Conservation (phyloP, 768 basidiomycete genomes). For the Coprinopsis sp. region DNA sequence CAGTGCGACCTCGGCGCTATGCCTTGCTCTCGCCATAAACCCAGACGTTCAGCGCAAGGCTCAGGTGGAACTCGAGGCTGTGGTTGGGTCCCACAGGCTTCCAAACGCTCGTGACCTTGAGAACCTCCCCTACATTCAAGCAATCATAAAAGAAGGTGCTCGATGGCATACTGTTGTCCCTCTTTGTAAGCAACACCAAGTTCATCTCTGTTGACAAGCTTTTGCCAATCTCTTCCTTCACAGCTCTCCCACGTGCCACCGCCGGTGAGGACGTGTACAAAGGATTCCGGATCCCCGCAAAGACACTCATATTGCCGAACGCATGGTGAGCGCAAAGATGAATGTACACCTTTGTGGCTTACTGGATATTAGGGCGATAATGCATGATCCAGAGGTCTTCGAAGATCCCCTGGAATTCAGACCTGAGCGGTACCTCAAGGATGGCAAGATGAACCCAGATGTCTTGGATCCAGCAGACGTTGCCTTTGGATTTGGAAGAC, state of each 20-base stretch:
- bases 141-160: conserved; percentile 26
- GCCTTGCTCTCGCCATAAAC: conserved; percentile 11
- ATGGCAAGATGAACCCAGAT: conserved; percentile 11
- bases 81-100: conserved; percentile 10
- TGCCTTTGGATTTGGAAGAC: conserved; percentile 17
- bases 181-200: conserved; percentile 10
- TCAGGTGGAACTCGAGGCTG: conserved; percentile 13
- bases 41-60: conserved; percentile 14
- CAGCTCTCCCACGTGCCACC: conserved; percentile 14
- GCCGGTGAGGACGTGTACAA: too few species aligned
- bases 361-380: conserved; percentile 18
- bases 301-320: too few species aligned
- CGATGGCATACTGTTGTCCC: conserved; percentile 17
- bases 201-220: neutral
- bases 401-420: conserved; percentile 28
- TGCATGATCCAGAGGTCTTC: conserved; percentile 27
- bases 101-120: conserved; percentile 11
- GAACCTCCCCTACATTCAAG: conserved; percentile 32
- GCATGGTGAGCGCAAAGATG: too few species aligned
- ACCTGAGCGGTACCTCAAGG: conserved; percentile 24
- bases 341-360: too few species aligned
- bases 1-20: too few species aligned
- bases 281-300: too few species aligned
- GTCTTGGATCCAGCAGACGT: conserved; percentile 6
- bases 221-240: neutral